Conservation (phyloP, 2,329 filamentous ascomycete genomes). For the Fusarium dlaminii region DNA sequence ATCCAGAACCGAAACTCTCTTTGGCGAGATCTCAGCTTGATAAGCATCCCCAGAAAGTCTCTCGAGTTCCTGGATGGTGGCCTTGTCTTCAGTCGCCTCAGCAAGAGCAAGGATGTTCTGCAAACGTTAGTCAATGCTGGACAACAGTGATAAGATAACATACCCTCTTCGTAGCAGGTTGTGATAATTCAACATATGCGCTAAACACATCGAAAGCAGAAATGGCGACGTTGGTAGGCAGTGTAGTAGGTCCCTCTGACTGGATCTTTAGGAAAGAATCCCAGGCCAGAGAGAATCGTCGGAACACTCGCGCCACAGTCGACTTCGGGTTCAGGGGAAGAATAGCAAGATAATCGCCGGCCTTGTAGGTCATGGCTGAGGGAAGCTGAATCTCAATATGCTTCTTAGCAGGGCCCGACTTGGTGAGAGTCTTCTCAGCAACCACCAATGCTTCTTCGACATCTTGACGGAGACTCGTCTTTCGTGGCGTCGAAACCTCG, state of each 20-base stretch:
- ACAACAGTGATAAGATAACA: conserved; percentile 19
- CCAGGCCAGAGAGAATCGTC: conserved; percentile 73
- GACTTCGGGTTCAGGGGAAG: conserved; percentile 74
- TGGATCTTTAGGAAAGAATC: conserved; percentile 72
- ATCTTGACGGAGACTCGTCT: conserved; percentile 39
- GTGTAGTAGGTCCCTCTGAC: conserved; percentile 59
- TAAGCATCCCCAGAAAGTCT: conserved; percentile 59
- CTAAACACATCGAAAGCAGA: conserved; percentile 71
- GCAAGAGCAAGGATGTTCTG: conserved; percentile 55
- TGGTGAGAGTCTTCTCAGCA: conserved; percentile 33
- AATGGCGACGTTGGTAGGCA: conserved; percentile 66
- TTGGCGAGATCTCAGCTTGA: conserved; percentile 59
- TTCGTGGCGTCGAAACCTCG: conserved; percentile 36
- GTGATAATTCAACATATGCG: conserved; percentile 77
- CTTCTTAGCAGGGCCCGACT: conserved; percentile 59
- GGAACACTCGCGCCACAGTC: conserved; percentile 70
- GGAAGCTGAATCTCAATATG: conserved; percentile 76
- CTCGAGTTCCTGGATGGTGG: conserved; percentile 54
- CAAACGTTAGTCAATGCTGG: conserved; percentile 12
- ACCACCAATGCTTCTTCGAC: conserved; percentile 39
- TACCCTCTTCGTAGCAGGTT: conserved; percentile 75
- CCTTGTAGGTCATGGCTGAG: conserved; percentile 70
- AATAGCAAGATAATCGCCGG: conserved; percentile 81
- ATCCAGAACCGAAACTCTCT: conserved; percentile 72
- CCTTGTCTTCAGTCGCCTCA: conserved; percentile 59